Base-by-base conservation (phyloP, 2,329 filamentous ascomycete genomes). In the Fusarium longipes region DNA sequence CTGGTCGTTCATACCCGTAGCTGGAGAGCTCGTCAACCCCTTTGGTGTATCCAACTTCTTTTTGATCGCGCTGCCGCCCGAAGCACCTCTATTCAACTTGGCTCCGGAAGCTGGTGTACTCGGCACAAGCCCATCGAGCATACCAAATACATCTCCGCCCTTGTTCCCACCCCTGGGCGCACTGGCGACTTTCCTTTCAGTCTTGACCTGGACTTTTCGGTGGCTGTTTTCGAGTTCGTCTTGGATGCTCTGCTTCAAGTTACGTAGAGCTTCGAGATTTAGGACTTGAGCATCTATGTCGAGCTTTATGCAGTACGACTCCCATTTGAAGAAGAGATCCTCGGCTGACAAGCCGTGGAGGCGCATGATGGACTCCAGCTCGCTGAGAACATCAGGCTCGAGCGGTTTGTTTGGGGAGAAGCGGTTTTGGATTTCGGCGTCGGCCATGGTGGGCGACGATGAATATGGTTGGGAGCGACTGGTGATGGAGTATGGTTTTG, bases 261-360 rank as follows among this genome's bases (percentile, higher is more conserved):
- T 87, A 40, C 91, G 87, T 43, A 92, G 87, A 1, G 87, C 90
- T 35, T 91, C 87, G 39, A 96, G 83, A 45, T 91, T 87, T 11
- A 80, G 57, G 63, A 92, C 81, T 64, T 89, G 89, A 57, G 93
- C 91, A 57, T 96, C 93, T 45, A 88, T 82, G 24, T 94, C 93
- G 89, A 98, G 93, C 79, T 95, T 97, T 77, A 99, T 91, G 78
- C 92, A 94, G 83, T 97, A 98, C 1, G 93, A 95, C 79, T 99
- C 96, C 96, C 96, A 99, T 84, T 98, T 98, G 87, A 93, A 97
- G 79, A 93, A 97, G 25, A 98, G 84, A 76, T 98, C 96, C 77
- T 98, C 90, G 32, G 89, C 85, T 17, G 89, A 87, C 63, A 98
- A 86, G 45, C 88, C 89, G 80, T 97, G 93, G 62, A 98, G 84